Evolutionary conservation across 108 stramenopile species (phyloP).

Genomic region (Skeletonema costatum): DNA sequence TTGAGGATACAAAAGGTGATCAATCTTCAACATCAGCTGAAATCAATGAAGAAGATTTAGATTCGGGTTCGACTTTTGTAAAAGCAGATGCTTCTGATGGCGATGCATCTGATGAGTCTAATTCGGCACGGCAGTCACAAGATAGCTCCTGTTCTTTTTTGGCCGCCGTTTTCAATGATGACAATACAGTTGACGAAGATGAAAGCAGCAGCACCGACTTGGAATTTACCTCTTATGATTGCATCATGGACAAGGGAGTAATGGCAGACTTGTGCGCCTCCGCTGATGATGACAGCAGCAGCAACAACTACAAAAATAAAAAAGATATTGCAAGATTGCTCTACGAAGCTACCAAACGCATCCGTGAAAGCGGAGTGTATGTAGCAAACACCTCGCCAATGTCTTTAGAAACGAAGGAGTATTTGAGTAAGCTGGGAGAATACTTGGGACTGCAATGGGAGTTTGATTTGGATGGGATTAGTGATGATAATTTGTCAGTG

Average conservation of each 20-base stretch:
- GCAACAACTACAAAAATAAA: constrained; percentile 1
- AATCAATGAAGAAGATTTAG: neutral
- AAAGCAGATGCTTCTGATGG: neutral
- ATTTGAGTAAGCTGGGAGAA: constrained; percentile 14
- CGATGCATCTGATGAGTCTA: neutral
- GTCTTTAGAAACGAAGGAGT: constrained; percentile 1
- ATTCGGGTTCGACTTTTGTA: neutral
- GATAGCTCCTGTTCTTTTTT: constrained; percentile 19
- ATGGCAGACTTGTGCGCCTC: constrained; percentile 5
- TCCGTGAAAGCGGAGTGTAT: constrained; percentile 14
- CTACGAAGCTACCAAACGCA: constrained; percentile 11
- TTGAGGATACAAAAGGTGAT: neutral
- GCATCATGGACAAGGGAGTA: constrained; percentile 20
- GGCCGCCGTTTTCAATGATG: constrained; percentile 7
- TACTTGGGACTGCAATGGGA: constrained; percentile 26
- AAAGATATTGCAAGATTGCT: constrained; percentile 10
- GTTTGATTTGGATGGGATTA: constrained; percentile 27
- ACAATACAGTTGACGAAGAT: neutral
- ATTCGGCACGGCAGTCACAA: neutral
- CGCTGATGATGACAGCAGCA: neutral
- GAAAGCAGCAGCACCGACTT: neutral
- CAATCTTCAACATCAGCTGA: neutral
- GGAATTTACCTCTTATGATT: constrained; percentile 7
- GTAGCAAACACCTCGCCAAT: constrained; percentile 12
- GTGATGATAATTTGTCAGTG: constrained; percentile 7